Base-by-base conservation (phyloP, 768 basidiomycete species). In the Xerocomus potaroensis region DNA sequence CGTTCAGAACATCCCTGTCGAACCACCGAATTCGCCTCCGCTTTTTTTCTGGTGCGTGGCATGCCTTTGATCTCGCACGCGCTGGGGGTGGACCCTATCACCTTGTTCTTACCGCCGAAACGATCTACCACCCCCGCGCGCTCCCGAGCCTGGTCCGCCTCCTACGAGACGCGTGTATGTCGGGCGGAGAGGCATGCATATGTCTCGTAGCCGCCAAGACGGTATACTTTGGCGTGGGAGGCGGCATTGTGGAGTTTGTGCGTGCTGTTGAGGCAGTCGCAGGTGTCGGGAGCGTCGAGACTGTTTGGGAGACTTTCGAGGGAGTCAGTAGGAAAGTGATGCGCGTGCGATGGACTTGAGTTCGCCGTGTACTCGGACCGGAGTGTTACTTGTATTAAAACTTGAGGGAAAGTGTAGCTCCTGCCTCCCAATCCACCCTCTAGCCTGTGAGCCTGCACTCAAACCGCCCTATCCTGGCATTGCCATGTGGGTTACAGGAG, bases 211-310 rank as follows among this genome's bases (percentile, higher is more conserved):
- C 92, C 2, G 90, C 88, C 1, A 98, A 97, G 65, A 77, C 91
- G 12, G 66, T 97, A 16, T 97, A 97, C 63, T 97, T 98, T 63
- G 95, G 95, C 7, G 91, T 97, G 4, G 94, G 93, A 1, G 94
- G 95, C 0, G 90, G 93, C 7, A 69, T 94, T 22, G 65, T 76
- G 11, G 87, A 84, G 49, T 95, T 95, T 55, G 63, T 80, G n/a
- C 60, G 67, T 22, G 74, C 72, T 6, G 76, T 91, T 0, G 58
- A 36, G 30, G 46, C 53, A 16, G 32, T 21, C 3, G 32, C 23
- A 1, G 45, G 43, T 3, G 29, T 19, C 8, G 27, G 14, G 18
- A 64, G 50, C 23, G 78, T 82, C 1, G 72, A 77, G 54, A 76
- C 71, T 3, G 77, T 91, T 1, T 84, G 80, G 77, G 84, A 89